A percentile compares a stretch with the other conserved stretches of the same genome.
These are phyloP conservation scores for Corynascus novoguineensis DNA, from an alignment of 495 filamentous ascomycete species.

Conservation along the genomic window DNA sequence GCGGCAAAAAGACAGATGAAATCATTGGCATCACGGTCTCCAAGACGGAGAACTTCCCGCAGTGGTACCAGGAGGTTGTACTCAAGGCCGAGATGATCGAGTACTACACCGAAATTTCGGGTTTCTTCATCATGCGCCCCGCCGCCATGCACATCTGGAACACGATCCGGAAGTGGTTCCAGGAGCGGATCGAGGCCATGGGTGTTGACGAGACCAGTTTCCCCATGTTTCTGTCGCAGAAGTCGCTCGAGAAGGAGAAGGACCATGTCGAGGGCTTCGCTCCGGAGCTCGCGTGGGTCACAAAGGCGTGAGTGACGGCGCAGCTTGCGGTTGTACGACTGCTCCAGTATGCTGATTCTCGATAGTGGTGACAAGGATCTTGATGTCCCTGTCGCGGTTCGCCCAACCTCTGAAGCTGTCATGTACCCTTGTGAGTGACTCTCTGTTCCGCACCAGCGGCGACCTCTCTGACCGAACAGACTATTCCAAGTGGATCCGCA, in stretches of 20 bases:
- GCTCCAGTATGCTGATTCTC: neutral
- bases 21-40: slow-evolving; percentile 80
- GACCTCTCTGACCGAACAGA: slow-evolving; percentile 77
- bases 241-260: slow-evolving; percentile 90
- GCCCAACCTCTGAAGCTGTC: slow-evolving; percentile 89
- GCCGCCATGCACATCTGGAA: slow-evolving; percentile 90
- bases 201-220: slow-evolving; percentile 94
- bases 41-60: slow-evolving; percentile 82
- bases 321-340: neutral
- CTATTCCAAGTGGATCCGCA: slow-evolving; percentile 94
- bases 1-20: slow-evolving; percentile 50
- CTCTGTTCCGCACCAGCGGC: slow-evolving; percentile 28
- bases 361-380: slow-evolving; percentile 76
- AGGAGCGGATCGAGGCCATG: slow-evolving; percentile 75
- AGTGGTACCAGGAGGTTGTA: slow-evolving; percentile 94
- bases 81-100: slow-evolving; percentile 93
- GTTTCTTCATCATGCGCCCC: slow-evolving; percentile 90
- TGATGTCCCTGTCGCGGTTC: slow-evolving; percentile 91
- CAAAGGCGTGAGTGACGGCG: slow-evolving; percentile 65
- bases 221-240: slow-evolving; percentile 86
- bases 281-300: slow-evolving; percentile 97
- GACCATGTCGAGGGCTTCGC: slow-evolving; percentile 96
- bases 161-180: slow-evolving; percentile 84
- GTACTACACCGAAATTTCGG: slow-evolving; percentile 67
- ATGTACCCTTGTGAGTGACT: slow-evolving; percentile 62